Base-by-base conservation (phyloP, 306 rosid species). In the Psophocarpus tetragonolobus region DNA sequence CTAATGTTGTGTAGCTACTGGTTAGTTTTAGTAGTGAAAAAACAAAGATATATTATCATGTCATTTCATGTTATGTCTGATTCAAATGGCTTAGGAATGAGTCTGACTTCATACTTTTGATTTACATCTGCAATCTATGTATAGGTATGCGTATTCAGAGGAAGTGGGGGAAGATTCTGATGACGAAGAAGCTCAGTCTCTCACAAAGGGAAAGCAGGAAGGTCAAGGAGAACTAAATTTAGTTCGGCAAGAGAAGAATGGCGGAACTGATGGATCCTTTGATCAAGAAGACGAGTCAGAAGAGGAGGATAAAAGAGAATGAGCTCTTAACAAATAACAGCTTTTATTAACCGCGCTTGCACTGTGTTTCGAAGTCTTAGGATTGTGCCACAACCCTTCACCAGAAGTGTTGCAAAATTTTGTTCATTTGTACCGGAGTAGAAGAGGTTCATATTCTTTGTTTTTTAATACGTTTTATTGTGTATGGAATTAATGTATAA, bases 81-180 rank as follows among this genome's bases (percentile, higher is more conserved):
- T 72, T 76, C 18, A 20, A 47, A 64, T 70, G 56, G 32, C 67
- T 39, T 71, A 8, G 6, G 58, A n/a, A 33, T 42, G 10, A 17
- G 51, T 62, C 68, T 69, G 39, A 0, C 70, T 82, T 18, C 4
- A 39, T 38, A 36, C 72, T 58, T 62, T 50, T 83, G 65, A 80
- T 77, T 68, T 70, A 53, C 38, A 33, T 8, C 70, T 80, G 38
- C 71, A 27, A 18, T 74, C 62, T 18, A 27, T 75, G 60, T 20
- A 32, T 56, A 95, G 98, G 90, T 95, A 92, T 84, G 97, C 98
- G 7, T 92, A 95, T 86, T 95, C 98, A 0, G 98, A 90, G 74
- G 88, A 92, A 85, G 85, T 88, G 44, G 97, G 97, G 61, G 97
- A 87, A 56, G 96, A 88, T 3, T 89, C 90, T 26, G 96, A 91